Conservation (phyloP, 2,329 filamentous ascomycete genomes). For the Colletotrichum cereale region DNA sequence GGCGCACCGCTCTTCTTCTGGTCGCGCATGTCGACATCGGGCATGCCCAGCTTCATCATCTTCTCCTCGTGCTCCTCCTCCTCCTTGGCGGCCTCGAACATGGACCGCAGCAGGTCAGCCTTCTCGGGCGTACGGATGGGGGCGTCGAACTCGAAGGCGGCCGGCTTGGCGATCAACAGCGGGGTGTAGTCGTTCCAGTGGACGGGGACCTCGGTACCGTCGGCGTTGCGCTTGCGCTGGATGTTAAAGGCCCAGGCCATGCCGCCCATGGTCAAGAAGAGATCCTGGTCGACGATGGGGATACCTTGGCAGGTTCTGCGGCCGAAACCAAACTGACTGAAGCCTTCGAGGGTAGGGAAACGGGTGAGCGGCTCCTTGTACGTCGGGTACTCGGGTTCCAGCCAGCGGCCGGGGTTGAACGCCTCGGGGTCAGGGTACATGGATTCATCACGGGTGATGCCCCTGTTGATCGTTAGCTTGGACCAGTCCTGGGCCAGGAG, state of each 20-base stretch:
- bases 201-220: constrained; percentile 49
- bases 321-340: constrained; percentile 66
- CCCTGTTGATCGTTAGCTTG: constrained; percentile 49
- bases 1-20: constrained; percentile 26
- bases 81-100: constrained; percentile 53
- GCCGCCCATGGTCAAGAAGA: constrained; percentile 56
- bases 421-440: constrained; percentile 54
- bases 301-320: constrained; percentile 61
- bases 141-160: constrained; percentile 54
- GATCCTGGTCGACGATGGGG: constrained; percentile 56
- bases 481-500: background rate
- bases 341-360: constrained; percentile 56
- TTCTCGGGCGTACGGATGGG: constrained; percentile 46
- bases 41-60: constrained; percentile 40
- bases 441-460: constrained; percentile 59
- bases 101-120: constrained; percentile 45
- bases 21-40: constrained; percentile 28
- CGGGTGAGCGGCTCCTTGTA: constrained; percentile 55
- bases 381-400: constrained; percentile 53
- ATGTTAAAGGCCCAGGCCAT: constrained; percentile 54
- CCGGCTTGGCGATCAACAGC: constrained; percentile 59
- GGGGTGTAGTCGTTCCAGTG: constrained; percentile 60
- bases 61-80: constrained; percentile 48
- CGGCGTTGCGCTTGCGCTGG: constrained; percentile 46
- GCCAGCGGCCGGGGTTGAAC: constrained; percentile 57